Conservation (phyloP, 306 rosid genomes). For the Malus fusca region DNA sequence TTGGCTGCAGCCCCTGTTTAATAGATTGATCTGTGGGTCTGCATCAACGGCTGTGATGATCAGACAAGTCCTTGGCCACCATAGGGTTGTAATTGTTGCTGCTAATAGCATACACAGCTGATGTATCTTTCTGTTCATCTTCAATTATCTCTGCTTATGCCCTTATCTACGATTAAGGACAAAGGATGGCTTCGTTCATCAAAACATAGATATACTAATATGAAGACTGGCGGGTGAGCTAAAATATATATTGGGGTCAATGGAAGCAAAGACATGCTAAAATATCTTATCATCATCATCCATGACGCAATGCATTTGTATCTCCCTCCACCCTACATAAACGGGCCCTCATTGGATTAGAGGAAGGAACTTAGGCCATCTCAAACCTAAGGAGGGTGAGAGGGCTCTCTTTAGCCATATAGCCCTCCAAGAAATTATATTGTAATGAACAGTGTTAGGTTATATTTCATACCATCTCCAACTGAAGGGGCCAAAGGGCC, state of each 20-base stretch:
- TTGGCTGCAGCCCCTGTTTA: constrained; percentile 58
- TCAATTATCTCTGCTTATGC: background rate
- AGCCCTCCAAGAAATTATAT: too few species aligned
- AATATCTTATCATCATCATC: background rate
- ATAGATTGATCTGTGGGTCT: constrained; percentile 34
- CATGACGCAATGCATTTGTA: background rate
- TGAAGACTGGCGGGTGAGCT: background rate
- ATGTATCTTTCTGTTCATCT: background rate
- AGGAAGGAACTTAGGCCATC: too few species aligned
- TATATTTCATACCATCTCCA: too few species aligned
- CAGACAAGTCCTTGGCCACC: constrained; percentile 13
- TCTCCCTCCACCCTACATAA: too few species aligned
- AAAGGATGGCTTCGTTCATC: background rate
- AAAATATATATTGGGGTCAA: background rate
- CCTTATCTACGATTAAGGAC: background rate
- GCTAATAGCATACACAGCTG: background rate
- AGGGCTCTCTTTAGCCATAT: too few species aligned
- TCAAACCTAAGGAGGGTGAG: too few species aligned
- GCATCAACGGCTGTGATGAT: constrained; percentile 10
- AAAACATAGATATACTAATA: background rate
- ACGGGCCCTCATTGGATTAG: too few species aligned
- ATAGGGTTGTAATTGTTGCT: background rate
- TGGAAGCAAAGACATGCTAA: background rate
- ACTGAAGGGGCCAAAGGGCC: too few species aligned
- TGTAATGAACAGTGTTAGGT: too few species aligned